These are phyloP conservation scores for Metschnikowia hibisci DNA, from an alignment of 805 yeast species.

Conservation along the genomic window DNA sequence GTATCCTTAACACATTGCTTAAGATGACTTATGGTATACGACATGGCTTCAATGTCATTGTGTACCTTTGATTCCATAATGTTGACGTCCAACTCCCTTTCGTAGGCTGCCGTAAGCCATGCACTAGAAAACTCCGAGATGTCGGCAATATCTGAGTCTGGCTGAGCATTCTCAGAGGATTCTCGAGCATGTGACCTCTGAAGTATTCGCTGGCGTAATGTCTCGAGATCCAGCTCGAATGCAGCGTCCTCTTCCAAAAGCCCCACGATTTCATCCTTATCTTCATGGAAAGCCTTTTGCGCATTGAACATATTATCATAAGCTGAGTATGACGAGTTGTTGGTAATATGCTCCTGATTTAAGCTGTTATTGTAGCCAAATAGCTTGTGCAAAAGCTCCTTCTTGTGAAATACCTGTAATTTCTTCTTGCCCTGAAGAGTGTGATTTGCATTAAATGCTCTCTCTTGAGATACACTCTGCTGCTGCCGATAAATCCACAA, in stretches of 20 bases:
- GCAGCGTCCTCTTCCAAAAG: constrained; percentile 33
- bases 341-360: constrained; percentile 39
- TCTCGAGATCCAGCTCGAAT: constrained; percentile 19
- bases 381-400: constrained; percentile 33
- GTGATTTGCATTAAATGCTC: constrained; percentile 30
- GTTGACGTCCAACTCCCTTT: constrained; percentile 6
- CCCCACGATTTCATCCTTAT: constrained; percentile 35
- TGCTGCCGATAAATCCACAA: constrained; percentile 29
- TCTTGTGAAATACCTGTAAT: constrained; percentile 38
- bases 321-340: constrained; percentile 37
- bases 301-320: constrained; percentile 34
- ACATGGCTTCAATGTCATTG: constrained; percentile 19
- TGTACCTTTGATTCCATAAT: constrained; percentile 14
- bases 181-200: not conserved
- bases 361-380: constrained; percentile 38
- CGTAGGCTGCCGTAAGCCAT: constrained; percentile 16
- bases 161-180: not conserved
- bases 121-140: constrained; percentile 10
- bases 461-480: constrained; percentile 31
- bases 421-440: constrained; percentile 35
- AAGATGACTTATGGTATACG: constrained; percentile 25
- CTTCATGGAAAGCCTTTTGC: constrained; percentile 39
- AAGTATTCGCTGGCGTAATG: constrained; percentile 6
- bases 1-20: constrained; percentile 28
- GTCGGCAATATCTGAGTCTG: constrained; percentile 6